A percentile compares a stretch with the other conserved stretches of the same genome.
Evolutionary conservation across 352 stramenopile species (phyloP).

Genomic region (Phytopythium aichiense): DNA sequence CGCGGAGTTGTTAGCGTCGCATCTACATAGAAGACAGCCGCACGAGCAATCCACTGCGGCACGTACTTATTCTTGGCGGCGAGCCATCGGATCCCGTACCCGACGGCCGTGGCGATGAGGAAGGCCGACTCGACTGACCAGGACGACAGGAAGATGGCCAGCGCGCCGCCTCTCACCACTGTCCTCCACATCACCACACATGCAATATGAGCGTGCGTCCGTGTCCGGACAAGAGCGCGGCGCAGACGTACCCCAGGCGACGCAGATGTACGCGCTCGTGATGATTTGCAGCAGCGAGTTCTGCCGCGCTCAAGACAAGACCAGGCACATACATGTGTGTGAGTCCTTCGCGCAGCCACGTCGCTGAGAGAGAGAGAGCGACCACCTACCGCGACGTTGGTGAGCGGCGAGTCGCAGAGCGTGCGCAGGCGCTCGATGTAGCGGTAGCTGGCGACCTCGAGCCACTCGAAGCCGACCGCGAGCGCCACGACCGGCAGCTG

Average conservation of each 20-base stretch:
- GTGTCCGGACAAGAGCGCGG: neutral
- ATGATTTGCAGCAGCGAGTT: constrained; percentile 80
- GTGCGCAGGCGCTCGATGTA: constrained; percentile 65
- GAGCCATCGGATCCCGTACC: constrained; percentile 73
- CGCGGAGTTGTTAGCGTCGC: neutral
- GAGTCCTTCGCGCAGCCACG: neutral
- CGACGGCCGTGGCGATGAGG: constrained; percentile 63
- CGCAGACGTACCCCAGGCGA: constrained; percentile 73
- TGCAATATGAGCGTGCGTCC: neutral
- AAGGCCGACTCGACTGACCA: constrained; percentile 81
- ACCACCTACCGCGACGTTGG: constrained; percentile 53
- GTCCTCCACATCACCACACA: neutral
- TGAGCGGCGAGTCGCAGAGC: constrained; percentile 65
- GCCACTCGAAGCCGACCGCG: constrained; percentile 79
- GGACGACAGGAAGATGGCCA: constrained; percentile 68
- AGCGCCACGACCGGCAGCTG: constrained; percentile 63
- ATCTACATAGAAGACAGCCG: neutral
- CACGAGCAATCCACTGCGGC: constrained; percentile 3
- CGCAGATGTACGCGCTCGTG: constrained; percentile 73
- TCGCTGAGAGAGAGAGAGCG: neutral
- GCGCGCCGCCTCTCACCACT: constrained; percentile 71
- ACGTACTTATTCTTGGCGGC: constrained; percentile 76
- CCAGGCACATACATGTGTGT: neutral
- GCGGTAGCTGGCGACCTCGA: constrained; percentile 57
- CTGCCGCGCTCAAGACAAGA: constrained; percentile 15